Evolutionary conservation across 495 filamentous ascomycete species (phyloP).

Genomic region (Neurospora sp.): DNA sequence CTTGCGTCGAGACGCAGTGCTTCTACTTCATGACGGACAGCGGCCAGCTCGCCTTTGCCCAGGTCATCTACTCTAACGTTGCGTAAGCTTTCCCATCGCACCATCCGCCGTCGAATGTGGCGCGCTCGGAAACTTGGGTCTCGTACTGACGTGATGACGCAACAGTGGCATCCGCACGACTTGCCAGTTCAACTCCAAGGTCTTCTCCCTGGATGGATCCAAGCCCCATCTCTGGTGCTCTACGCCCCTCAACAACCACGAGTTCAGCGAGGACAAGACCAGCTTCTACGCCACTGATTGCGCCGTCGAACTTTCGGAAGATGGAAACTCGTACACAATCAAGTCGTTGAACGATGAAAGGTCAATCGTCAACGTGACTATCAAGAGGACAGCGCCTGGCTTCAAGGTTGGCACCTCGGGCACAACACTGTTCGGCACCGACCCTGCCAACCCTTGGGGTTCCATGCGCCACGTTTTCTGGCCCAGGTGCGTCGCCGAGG

Average conservation of each 20-base stretch:
- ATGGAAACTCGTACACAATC: slow-evolving; percentile 69
- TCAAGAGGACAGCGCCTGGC: slow-evolving; percentile 66
- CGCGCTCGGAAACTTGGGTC: neutral
- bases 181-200: slow-evolving; percentile 82
- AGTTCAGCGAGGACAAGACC: slow-evolving; percentile 74
- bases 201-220: slow-evolving; percentile 61
- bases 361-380: slow-evolving; percentile 70
- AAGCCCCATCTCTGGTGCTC: slow-evolving; percentile 72
- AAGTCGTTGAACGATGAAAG: slow-evolving; percentile 72
- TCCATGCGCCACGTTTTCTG: slow-evolving; percentile 86
- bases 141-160: slow-evolving; percentile 17
- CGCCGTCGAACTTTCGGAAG: slow-evolving; percentile 72
- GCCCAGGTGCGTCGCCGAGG: slow-evolving; percentile 74
- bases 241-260: slow-evolving; percentile 60
- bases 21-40: slow-evolving; percentile 82
- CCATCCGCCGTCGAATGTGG: slow-evolving; percentile 1
- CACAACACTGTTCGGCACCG: slow-evolving; percentile 74
- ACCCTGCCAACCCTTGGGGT: slow-evolving; percentile 79
- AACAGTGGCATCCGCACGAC: slow-evolving; percentile 79
- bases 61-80: slow-evolving; percentile 97
- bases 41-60: slow-evolving; percentile 66
- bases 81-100: slow-evolving; percentile 49
- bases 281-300: slow-evolving; percentile 77
- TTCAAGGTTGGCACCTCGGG: slow-evolving; percentile 83
- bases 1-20: slow-evolving; percentile 89